Evolutionary conservation across 768 basidiomycete genomes (phyloP).

Genomic region (Suillus plorans): DNA sequence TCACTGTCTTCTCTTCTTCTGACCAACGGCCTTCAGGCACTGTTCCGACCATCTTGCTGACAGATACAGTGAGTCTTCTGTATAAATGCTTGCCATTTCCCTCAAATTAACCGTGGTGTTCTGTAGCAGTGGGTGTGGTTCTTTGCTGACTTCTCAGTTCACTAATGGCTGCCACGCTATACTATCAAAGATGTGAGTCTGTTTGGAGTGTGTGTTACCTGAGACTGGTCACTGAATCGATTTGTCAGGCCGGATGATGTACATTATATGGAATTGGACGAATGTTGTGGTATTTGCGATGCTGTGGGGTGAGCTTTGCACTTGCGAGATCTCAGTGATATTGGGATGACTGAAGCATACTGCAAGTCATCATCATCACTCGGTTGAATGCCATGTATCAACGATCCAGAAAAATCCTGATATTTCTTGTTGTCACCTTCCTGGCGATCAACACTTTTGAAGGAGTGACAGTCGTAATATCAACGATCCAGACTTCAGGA

Average conservation of each 20-base stretch:
- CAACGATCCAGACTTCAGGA: not conserved
- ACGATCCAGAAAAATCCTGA: not conserved
- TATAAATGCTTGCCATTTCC: not conserved
- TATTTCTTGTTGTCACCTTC: not conserved
- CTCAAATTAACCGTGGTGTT: not conserved
- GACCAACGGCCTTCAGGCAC: not conserved
- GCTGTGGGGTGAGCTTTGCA: not conserved
- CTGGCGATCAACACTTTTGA: not conserved
- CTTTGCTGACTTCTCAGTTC: not conserved
- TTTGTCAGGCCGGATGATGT: not conserved
- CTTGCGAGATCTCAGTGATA: not conserved
- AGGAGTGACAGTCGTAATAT: fast-evolving
- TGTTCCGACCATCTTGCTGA: not conserved
- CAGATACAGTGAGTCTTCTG: not conserved
- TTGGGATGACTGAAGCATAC: not conserved
- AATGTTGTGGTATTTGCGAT: not conserved
- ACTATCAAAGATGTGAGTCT: not conserved
- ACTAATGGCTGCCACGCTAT: not conserved
- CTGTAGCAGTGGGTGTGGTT: not conserved
- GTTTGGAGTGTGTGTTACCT: not conserved
- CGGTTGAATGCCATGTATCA: not conserved
- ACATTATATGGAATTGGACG: fast-evolving
- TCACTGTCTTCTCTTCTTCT: not conserved
- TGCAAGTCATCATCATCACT: not conserved
- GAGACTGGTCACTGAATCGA: not conserved